Conservation (phyloP, 2,329 filamentous ascomycete genomes). For the Neofusicoccum umdonicola region DNA sequence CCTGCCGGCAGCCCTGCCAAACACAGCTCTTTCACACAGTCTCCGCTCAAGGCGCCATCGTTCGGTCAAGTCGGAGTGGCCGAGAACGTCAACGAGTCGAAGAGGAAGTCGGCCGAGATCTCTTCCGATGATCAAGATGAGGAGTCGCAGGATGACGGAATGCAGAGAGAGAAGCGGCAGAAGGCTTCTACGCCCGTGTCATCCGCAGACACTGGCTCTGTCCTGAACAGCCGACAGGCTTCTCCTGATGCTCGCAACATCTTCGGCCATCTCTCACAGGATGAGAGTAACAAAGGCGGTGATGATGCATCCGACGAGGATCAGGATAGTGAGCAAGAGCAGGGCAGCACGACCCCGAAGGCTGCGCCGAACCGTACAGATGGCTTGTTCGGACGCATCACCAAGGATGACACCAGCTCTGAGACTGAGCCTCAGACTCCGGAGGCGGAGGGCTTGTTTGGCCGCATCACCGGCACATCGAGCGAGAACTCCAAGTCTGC, state of each 20-base stretch:
- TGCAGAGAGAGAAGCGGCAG: slow-evolving; percentile 2
- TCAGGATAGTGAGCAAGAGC: neutral
- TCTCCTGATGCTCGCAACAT: slow-evolving; percentile 12
- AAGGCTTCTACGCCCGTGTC: slow-evolving; percentile 5
- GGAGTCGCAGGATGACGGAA: neutral
- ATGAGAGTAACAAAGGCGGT: slow-evolving; percentile 7
- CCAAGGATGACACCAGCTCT: neutral
- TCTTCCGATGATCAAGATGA: slow-evolving; percentile 5
- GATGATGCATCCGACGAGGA: slow-evolving; percentile 12
- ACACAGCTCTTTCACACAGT: neutral
- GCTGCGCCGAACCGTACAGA: neutral
- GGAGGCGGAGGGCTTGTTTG: neutral
- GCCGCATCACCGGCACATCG: slow-evolving; percentile 9
- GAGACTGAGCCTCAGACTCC: neutral
- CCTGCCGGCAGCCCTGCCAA: slow-evolving; percentile 12
- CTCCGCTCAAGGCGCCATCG: neutral
- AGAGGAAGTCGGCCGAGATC: slow-evolving; percentile 1
- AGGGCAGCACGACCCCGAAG: slow-evolving; percentile 10
- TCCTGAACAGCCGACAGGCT: slow-evolving; percentile 12
- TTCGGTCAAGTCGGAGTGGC: neutral
- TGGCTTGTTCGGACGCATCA: slow-evolving; percentile 14
- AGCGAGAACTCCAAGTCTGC: neutral
- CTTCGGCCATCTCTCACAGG: slow-evolving; percentile 13
- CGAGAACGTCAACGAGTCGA: neutral
- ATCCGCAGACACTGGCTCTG: slow-evolving; percentile 7